Percentiles rank a stretch among this genome's conserved stretches.
Evolutionary conservation across 2,329 filamentous ascomycete genomes (phyloP).

Genomic region (Aspergillus sclerotialis): DNA sequence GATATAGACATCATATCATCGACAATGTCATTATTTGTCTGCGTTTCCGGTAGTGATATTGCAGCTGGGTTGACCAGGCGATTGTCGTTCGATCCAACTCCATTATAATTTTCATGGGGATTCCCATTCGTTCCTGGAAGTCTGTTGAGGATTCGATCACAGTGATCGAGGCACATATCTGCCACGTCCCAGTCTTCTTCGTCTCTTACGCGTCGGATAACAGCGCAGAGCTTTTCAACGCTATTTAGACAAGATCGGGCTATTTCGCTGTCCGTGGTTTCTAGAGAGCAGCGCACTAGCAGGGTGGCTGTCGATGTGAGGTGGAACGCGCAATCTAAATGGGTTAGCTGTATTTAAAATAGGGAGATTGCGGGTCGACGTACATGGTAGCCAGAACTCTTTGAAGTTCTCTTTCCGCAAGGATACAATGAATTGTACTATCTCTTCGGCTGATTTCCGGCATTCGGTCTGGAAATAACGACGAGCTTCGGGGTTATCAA

Average conservation of each 20-base stretch:
- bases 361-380: slow-evolving; percentile 10
- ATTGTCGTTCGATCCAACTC: slow-evolving; percentile 16
- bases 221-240: slow-evolving; percentile 42
- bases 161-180: slow-evolving; percentile 47
- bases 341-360: slow-evolving; percentile 1
- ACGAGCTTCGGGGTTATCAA: slow-evolving; percentile 41
- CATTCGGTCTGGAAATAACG: slow-evolving; percentile 43
- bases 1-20: slow-evolving; percentile 43
- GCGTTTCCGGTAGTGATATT: slow-evolving; percentile 36
- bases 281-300: slow-evolving; percentile 45
- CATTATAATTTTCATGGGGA: slow-evolving; percentile 5
- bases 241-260: slow-evolving; percentile 41
- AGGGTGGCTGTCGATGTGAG: slow-evolving; percentile 49
- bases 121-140: slow-evolving; percentile 23
- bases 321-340: slow-evolving; percentile 43
- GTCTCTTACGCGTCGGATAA: slow-evolving; percentile 41
- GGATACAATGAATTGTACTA: slow-evolving; percentile 44
- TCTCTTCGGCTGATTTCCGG: slow-evolving; percentile 37
- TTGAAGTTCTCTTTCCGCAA: slow-evolving; percentile 41
- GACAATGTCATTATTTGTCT: slow-evolving; percentile 40
- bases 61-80: slow-evolving; percentile 31
- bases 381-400: slow-evolving; percentile 48
- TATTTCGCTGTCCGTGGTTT: slow-evolving; percentile 42
- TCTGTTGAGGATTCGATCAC: slow-evolving; percentile 38
- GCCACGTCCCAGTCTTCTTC: slow-evolving; percentile 51